Percentiles rank a stretch among this genome's conserved stretches.
Evolutionary conservation across 2,329 filamentous ascomycete genomes (phyloP).

Genomic region (Alternaria ventricosa): DNA sequence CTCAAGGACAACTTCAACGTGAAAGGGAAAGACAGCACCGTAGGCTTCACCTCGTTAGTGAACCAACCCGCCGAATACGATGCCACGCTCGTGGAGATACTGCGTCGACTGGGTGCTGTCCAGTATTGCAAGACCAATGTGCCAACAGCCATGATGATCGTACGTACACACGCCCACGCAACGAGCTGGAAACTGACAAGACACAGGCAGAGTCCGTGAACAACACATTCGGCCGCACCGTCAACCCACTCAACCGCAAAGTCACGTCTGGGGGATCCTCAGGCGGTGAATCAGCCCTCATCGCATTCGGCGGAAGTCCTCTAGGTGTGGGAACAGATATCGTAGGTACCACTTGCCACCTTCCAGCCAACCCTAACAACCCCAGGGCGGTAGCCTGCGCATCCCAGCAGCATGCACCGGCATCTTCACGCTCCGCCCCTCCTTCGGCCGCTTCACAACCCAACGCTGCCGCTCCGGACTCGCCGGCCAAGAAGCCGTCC

Average conservation of each 20-base stretch:
- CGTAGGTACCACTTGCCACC: slow-evolving; percentile 31
- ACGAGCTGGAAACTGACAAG: slow-evolving; percentile 4
- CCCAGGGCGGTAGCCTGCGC: slow-evolving; percentile 59
- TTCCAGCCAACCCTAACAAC: slow-evolving; percentile 10
- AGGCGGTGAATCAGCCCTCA: slow-evolving; percentile 70
- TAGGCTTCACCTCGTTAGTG: slow-evolving; percentile 69
- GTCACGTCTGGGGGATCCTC: slow-evolving; percentile 70
- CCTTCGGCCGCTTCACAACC: slow-evolving; percentile 67
- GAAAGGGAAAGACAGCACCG: slow-evolving; percentile 64
- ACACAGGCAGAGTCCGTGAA: slow-evolving; percentile 65
- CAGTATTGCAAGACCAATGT: slow-evolving; percentile 76
- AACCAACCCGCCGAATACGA: slow-evolving; percentile 64
- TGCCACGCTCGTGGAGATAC: slow-evolving; percentile 63
- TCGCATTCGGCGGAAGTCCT: slow-evolving; percentile 64
- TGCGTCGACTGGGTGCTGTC: slow-evolving; percentile 67
- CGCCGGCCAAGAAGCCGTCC: slow-evolving; percentile 69
- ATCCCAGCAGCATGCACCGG: slow-evolving; percentile 65
- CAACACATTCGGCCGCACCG: slow-evolving; percentile 67
- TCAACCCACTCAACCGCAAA: slow-evolving; percentile 66
- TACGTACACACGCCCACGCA: slow-evolving; percentile 11
- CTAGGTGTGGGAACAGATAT: slow-evolving; percentile 71
- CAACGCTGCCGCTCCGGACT: slow-evolving; percentile 62
- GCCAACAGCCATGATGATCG: slow-evolving; percentile 72
- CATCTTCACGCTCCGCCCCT: slow-evolving; percentile 64
- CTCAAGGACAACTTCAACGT: slow-evolving; percentile 77